Base-by-base conservation (phyloP, 2,329 filamentous ascomycete species). In the Cladosporium sphaerospermum region DNA sequence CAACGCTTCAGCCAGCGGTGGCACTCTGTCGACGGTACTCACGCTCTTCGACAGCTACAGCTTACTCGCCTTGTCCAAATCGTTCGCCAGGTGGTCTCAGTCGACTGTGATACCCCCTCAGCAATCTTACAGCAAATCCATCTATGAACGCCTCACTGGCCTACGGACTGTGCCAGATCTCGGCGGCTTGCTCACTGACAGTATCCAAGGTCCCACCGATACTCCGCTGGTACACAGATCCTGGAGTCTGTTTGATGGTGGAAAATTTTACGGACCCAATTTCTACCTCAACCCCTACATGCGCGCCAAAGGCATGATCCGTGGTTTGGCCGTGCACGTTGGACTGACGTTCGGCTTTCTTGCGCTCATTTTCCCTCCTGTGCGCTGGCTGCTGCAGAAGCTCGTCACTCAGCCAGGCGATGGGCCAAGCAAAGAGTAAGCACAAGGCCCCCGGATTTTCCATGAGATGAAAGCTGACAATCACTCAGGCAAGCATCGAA, bases 21-120 rank as follows among this genome's bases (percentile, higher is more conserved):
- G 82, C 34, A 83, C 74, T 5, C 70, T 91, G 4, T 76, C 80
- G 33, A 90, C 89, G 0, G 73, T 83, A 3, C 68, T 96, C 11
- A 78, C 73, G 32, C 64, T 80, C 8, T 73, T 81, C 56, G 75
- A 75, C 54, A 60, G 72, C 59, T 73, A 77, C 68, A 60, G 64
- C 59, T 65, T 77, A 6, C 64, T 63, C n/a, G 70, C 81, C 32
- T 59, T 84, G 4, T 64, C 67, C 14, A 73, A 74, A 53, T 65
- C 72, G 31, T 70, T 74, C 64, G 69, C 73, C 44, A 79, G 78
- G 14, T 83, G 75, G 68, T 72, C 75, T 2, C 69, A 82, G 8
- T 76, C 72, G 42, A 74, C 74, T 31, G 71, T 74, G 42, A 63
- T 69, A 59, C 69, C 69, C 57, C 58, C 68, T 55, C 41, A 56